Evolutionary conservation across 805 yeast genomes (phyloP), one percentile per base, ranked within the genome.

Genomic region (Dipodascopsis uninucleata): DNA sequence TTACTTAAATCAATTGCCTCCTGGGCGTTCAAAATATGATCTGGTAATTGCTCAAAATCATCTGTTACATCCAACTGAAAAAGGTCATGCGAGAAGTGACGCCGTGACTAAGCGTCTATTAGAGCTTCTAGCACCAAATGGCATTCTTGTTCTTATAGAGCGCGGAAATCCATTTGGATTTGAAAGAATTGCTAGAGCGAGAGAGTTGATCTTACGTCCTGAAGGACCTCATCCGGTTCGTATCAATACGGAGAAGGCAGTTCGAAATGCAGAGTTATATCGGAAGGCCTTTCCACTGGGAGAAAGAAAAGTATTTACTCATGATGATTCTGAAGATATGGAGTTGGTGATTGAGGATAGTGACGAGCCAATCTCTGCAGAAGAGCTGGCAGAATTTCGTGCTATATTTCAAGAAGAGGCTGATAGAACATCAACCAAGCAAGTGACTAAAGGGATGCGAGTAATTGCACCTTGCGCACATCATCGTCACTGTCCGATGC

Each of bases 141-240:
- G 97, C 0, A 80, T 81, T 47, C 64, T 90, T 9, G 81, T 88
- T 1, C 61, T 93, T 1, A 67, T 89, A 2, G 97, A 93, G 66
- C 72, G 96, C 52, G 98, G 98, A 2, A 85, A 83, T 44, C 86
- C 97, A 0, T 60, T 80, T 25, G 97, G 97, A 0, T 86, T 86
- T 60, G 98, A 93, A 64, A 72, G 79, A 2, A 75, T 88, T 45
- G 94, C 96, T 0, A 71, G 96, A 42, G 96, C 97, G 3, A 73
- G 98, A 58, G 96, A 90, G 62, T 67, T 86, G 3, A 78, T 87
- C 76, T 68, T 90, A n/a, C 77, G 97, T 55, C 96, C 97, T n/a
- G 10, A 43, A 43, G 16, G 18, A 17, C 17, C 14, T 31, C 17
- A n/a, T n/a, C n/a, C n/a, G n/a, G n/a, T n/a, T n/a, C n/a, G n/a